Conservation (phyloP, 108 stramenopile species). For the Phaeodactylum tricornutum region DNA sequence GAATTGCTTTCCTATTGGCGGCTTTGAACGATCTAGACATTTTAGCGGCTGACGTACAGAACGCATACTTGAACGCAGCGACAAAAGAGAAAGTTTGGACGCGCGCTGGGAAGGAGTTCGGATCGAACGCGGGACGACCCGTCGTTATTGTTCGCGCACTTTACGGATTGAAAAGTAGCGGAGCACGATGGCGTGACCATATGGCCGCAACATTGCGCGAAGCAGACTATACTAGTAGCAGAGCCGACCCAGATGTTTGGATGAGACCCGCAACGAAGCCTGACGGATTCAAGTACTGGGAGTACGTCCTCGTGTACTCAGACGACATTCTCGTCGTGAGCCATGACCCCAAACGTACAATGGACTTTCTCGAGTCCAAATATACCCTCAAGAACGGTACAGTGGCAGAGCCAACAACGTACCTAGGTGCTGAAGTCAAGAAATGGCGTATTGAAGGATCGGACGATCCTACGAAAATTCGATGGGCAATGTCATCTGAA, state of each 20-base stretch:
- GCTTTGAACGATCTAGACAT: slow-evolving; percentile 13
- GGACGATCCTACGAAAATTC: not conserved
- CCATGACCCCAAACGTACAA: not conserved
- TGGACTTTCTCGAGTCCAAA: slow-evolving; percentile 4
- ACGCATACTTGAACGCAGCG: too few species aligned
- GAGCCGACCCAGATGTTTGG: slow-evolving; percentile 34
- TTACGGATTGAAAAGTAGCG: not conserved
- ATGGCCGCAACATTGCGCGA: not conserved
- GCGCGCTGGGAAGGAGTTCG: too few species aligned
- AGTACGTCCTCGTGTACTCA: slow-evolving; percentile 21
- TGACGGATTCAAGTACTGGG: slow-evolving; percentile 16
- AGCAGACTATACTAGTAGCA: not conserved
- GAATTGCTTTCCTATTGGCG: slow-evolving; percentile 14
- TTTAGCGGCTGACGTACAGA: too few species aligned
- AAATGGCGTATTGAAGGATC: slow-evolving; percentile 5
- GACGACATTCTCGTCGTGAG: slow-evolving; percentile 16
- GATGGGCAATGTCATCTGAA: slow-evolving; percentile 12
- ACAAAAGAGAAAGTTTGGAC: too few species aligned
- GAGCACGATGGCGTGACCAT: not conserved
- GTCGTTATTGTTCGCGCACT: not conserved
- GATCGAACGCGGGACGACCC: too few species aligned
- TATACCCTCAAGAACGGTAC: slow-evolving; percentile 14
- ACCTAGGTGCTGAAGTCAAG: slow-evolving; percentile 15
- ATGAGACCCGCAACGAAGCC: slow-evolving; percentile 6
- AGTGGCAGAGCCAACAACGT: slow-evolving; percentile 7